phyloP scores from a whole-genome alignment of 108 stramenopile species.

The Cyclotella sp. region DNA sequence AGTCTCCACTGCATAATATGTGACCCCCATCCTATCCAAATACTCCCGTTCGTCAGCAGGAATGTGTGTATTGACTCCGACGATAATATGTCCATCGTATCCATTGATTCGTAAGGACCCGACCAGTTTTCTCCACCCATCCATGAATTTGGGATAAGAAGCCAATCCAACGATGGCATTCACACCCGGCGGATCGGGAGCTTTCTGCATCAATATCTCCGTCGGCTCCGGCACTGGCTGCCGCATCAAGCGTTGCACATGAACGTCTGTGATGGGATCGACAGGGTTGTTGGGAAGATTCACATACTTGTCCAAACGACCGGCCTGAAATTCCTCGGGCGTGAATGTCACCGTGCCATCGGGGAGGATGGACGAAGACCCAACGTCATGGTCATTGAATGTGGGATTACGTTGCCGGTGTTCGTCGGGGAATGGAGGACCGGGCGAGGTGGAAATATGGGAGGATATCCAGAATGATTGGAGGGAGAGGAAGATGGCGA shows the following conservation, averaged over 20 bases:
- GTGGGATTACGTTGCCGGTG: not conserved
- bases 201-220: constrained; percentile 33
- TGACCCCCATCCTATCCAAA: constrained; percentile 50
- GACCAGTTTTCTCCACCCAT: constrained; percentile 57
- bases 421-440: not conserved
- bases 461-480: constrained; percentile 10
- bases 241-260: constrained; percentile 16
- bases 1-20: constrained; percentile 50
- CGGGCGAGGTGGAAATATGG: not conserved
- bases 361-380: not conserved
- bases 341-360: constrained; percentile 32
- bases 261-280: not conserved
- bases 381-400: not conserved
- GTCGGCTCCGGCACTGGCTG: constrained; percentile 34
- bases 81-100: constrained; percentile 73
- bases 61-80: constrained; percentile 61
- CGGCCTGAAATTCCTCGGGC: constrained; percentile 44
- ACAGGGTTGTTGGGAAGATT: constrained; percentile 29
- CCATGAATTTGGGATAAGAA: constrained; percentile 41
- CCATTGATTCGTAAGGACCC: constrained; percentile 74
- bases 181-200: constrained; percentile 37
- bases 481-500: constrained; percentile 8
- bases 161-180: constrained; percentile 53
- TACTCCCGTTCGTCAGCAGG: constrained; percentile 38
- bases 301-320: constrained; percentile 39